These are phyloP conservation scores for Boletus sp. DNA, from an alignment of 768 basidiomycete species.

Conservation along the genomic window DNA sequence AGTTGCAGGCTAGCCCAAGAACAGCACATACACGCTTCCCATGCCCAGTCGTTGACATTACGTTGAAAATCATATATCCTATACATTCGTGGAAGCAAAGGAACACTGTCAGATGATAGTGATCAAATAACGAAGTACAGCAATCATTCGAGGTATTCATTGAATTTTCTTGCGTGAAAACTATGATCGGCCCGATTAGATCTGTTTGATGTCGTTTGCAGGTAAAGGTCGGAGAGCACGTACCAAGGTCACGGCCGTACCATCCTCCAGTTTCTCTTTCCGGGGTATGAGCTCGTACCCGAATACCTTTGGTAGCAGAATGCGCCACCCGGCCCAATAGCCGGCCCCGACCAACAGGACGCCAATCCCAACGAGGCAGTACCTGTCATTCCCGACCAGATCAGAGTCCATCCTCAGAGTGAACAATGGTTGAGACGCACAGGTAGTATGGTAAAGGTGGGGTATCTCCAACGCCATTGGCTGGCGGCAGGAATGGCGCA, in stretches of 20 bases:
- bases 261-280: conserved; percentile 49
- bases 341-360: conserved; percentile 44
- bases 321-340: conserved; percentile 56
- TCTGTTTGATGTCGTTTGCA: neutral
- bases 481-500: too few species aligned
- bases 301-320: conserved; percentile 21
- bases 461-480: too few species aligned
- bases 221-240: conserved; percentile 11
- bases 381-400: conserved; percentile 28
- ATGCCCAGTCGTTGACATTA: too few species aligned
- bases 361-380: conserved; percentile 52
- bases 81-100: too few species aligned
- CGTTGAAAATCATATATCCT: too few species aligned
- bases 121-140: too few species aligned
- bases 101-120: too few species aligned
- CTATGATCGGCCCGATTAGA: neutral
- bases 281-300: conserved; percentile 45
- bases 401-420: neutral
- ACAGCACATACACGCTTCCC: too few species aligned
- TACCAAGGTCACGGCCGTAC: conserved; percentile 53
- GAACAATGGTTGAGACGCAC: conserved; percentile 27
- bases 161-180: conserved; percentile 3
- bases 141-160: neutral
- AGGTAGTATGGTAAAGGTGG: too few species aligned
- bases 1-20: too few species aligned